Percentiles rank a stretch among this genome's conserved stretches.
These are phyloP conservation scores for Spathaspora arborariae DNA, from an alignment of 805 yeast species.

Conservation along the genomic window DNA sequence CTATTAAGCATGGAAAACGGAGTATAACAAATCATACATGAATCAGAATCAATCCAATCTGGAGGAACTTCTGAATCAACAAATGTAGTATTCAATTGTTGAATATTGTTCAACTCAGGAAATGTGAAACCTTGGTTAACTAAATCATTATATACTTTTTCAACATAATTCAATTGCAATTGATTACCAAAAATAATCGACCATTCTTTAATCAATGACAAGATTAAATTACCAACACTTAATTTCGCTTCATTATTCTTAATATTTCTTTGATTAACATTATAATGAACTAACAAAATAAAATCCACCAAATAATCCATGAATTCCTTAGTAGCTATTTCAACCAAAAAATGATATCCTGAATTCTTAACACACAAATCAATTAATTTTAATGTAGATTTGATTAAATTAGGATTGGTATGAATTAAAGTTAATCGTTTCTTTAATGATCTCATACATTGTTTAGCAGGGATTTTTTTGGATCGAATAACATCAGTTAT, in stretches of 20 bases:
- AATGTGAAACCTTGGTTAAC: conserved; percentile 62
- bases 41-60: conserved; percentile 94
- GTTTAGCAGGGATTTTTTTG: conserved; percentile 72
- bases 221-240: conserved; percentile 53
- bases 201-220: conserved; percentile 74
- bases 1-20: conserved; percentile 78
- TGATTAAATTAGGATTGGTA: conserved; percentile 75
- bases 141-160: conserved; percentile 56
- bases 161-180: conserved; percentile 61
- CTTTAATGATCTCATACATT: conserved; percentile 81
- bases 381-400: conserved; percentile 68
- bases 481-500: conserved; percentile 84
- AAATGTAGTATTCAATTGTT: conserved; percentile 42
- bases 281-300: conserved; percentile 36
- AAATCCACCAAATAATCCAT: conserved; percentile 68
- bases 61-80: conserved; percentile 93
- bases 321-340: conserved; percentile 79
- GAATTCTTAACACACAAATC: conserved; percentile 92
- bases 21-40: conserved; percentile 89
- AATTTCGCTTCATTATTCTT: conserved; percentile 21
- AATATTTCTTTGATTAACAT: conserved; percentile 22
- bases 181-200: conserved; percentile 67
- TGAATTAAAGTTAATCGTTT: conserved; percentile 57
- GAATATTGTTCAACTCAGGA: conserved; percentile 41
- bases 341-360: conserved; percentile 78